Percentiles rank a stretch among this genome's conserved stretches.
phyloP scores from a whole-genome alignment of 2,329 filamentous ascomycete species.

The Apiospora aurea region DNA sequence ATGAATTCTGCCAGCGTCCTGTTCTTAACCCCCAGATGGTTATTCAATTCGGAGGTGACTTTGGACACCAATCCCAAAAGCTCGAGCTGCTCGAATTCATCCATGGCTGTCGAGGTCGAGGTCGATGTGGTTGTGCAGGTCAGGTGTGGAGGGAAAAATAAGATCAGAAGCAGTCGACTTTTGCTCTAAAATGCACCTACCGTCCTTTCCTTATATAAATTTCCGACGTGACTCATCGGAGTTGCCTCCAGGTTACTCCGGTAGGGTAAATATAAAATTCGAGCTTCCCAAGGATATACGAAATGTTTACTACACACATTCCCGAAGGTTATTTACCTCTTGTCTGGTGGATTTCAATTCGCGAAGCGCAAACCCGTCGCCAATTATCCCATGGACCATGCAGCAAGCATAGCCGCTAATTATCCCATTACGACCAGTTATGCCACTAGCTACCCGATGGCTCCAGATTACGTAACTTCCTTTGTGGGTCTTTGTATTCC shows the following conservation, averaged over 20 bases:
- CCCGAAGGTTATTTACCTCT: too few relatives aligned
- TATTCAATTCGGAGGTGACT: conserved; percentile 92
- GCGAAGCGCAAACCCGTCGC: not conserved
- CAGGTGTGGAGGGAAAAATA: not conserved
- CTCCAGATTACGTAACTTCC: not conserved
- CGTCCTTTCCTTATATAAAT: not conserved
- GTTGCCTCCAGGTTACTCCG: too few relatives aligned
- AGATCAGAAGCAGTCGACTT: not conserved
- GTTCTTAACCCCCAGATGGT: conserved; percentile 93
- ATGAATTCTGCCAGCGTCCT: conserved; percentile 95
- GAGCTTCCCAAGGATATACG: too few relatives aligned
- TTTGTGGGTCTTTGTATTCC: not conserved
- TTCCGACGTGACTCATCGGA: not conserved
- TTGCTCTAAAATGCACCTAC: conserved; percentile 6
- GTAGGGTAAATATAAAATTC: too few relatives aligned
- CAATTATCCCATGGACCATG: not conserved
- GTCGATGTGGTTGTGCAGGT: not conserved
- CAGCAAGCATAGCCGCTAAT: not conserved
- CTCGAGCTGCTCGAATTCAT: conserved; percentile 91
- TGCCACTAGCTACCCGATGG: not conserved
- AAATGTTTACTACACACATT: too few relatives aligned
- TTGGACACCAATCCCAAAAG: conserved; percentile 92
- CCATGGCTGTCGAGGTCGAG: conserved; percentile 74
- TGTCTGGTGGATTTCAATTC: not conserved
- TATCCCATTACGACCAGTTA: not conserved